Base-by-base conservation (phyloP, 768 basidiomycete species). In the Suillus hirtellus region DNA sequence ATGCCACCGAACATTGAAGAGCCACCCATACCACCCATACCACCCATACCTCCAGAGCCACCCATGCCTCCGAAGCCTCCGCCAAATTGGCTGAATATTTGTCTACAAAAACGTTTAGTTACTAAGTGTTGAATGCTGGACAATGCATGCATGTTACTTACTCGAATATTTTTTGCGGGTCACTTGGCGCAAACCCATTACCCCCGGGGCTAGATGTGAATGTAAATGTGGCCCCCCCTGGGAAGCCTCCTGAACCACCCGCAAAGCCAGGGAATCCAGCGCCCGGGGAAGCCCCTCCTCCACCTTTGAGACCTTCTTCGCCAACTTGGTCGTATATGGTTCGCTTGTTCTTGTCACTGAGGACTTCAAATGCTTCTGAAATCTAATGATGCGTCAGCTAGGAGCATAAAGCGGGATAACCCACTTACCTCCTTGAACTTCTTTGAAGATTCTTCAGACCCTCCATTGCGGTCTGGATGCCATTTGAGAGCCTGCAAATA, bases 311-410 rank as follows among this genome's bases (percentile, higher is more conserved):
- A 2, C 96, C 96, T 62, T 97, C 96, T 73, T 97, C 95, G 42
- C 96, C 96, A 61, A 95, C 89, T 68, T 97, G 93, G 75, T 97
- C 96, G 67, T 95, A 98, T 8, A 94, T 72, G 0, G 90, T 77
- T 27, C 93, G 89, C 71, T 94, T 95, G 72, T 93, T 81, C 74
- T 86, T 86, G 76, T 97, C 95, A 59, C 84, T 92, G 62, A 99
- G 86, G 35, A 96, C 95, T 73, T 99, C 96, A 70, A 96, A 99
- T 0, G 95, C 96, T 79, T 98, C 96, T 38, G 92, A 92, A 53
- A 98, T 85, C 90, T 96, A 60, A 19, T 24, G 2, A 43, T 63
- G 50, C 65, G 63, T 64, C 15, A 5, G 19, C n/a, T 4, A 21
- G 40, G 7, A 3, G 1, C 8, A 1, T 62, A 21, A 14, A 5